phyloP scores from a whole-genome alignment of 1,139 yeast genomes.

The Kurtzmaniella natalensis region DNA sequence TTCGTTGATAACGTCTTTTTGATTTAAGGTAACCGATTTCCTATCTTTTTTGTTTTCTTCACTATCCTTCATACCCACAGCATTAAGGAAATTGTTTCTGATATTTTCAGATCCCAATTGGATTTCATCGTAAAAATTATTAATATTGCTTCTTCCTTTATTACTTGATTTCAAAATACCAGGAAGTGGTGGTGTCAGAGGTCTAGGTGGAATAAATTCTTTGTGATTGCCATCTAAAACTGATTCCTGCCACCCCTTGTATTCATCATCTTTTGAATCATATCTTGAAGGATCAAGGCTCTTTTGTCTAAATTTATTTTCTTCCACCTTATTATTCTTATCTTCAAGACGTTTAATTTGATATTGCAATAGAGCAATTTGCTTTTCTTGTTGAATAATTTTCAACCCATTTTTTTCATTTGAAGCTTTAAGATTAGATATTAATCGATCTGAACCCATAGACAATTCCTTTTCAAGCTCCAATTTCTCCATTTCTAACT shows the following conservation, averaged over 20 bases:
- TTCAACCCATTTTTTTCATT: slow-evolving; percentile 16
- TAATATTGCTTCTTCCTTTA: neutral
- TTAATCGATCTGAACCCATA: slow-evolving; percentile 17
- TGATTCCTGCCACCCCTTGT: neutral
- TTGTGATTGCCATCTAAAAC: slow-evolving; percentile 4
- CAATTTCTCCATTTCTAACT: slow-evolving; percentile 22
- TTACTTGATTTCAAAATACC: neutral
- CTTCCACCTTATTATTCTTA: slow-evolving; percentile 13
- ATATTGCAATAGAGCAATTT: slow-evolving; percentile 22
- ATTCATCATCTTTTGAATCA: neutral
- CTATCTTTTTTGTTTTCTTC: too few species aligned
- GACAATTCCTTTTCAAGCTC: slow-evolving; percentile 20
- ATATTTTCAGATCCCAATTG: neutral
- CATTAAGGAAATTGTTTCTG: neutral
- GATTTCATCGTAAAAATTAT: neutral
- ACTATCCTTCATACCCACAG: too few species aligned
- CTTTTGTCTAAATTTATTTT: too few species aligned
- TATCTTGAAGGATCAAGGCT: too few species aligned
- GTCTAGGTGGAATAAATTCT: slow-evolving; percentile 10
- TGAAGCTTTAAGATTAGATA: slow-evolving; percentile 17
- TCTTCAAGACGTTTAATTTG: slow-evolving; percentile 18
- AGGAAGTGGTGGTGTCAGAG: slow-evolving; percentile 19
- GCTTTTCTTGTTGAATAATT: slow-evolving; percentile 24
- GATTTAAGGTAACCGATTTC: too few species aligned
- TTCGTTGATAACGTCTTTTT: too few species aligned